Evolutionary conservation across 1,284 basidiomycete species (phyloP), one percentile per base, ranked within the genome.

Genomic region (Malassezia yamatoensis): DNA sequence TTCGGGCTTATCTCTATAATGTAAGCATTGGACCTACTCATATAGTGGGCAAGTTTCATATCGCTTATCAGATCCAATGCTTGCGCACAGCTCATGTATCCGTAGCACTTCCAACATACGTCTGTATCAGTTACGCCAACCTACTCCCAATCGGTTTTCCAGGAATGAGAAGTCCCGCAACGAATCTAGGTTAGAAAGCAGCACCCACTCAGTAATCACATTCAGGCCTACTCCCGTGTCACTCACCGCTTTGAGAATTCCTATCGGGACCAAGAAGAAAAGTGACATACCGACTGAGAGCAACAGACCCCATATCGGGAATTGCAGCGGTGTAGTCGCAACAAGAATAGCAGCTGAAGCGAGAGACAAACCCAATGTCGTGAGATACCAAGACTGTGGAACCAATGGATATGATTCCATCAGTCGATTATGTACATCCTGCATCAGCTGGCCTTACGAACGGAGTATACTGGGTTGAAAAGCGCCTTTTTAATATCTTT

Each of bases 161-260:
- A 1, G 79, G 79, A 68, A 78, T 76, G 35, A 80, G 62, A 37
- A 78, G 70, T 0, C 79, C 79, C 4, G 77, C 77, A 0, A 79
- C 60, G 39, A 66, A 66, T 45, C 47, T 38, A 38, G 5, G 12
- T 33, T 4, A 49, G 12, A 10, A 20, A 36, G 29, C 34, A 61
- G 62, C 29, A 68, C 75, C 50, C 78, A 78, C 54, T 80, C 79
- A 0, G 78, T 79, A 48, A 80, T 67, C 33, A 80, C 78, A 54
- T 74, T 74, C 39, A 74, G 60, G 1, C 72, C 72, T 0, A 80
- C 78, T 8, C 73, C 72, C 0, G 78, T 79, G 53, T 79, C 79
- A 36, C 75, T 77, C 34, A 79, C 77, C 8, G 79, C 79, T 5
- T 77, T 68, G 50, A 80, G 77, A 45, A 80, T 76, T 0, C 79